Evolutionary conservation across 768 basidiomycete species (phyloP).

Genomic region (Cubamyces sp.): DNA sequence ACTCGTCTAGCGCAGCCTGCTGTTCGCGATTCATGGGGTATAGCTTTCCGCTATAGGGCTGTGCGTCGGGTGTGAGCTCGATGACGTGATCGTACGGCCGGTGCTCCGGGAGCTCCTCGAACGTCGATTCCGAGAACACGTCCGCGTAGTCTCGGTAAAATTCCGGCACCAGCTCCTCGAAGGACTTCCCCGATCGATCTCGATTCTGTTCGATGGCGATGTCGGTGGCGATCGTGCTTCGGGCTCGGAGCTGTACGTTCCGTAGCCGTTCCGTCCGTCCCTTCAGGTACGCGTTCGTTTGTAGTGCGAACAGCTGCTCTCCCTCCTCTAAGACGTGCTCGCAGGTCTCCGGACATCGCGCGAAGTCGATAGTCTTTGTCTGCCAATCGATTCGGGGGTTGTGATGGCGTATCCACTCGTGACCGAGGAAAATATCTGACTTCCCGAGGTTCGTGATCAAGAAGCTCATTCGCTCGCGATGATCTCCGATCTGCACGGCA

Average conservation of each 20-base stretch:
- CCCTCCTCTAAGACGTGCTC: background rate
- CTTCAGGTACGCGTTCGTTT: too few species aligned
- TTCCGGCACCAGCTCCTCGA: too few species aligned
- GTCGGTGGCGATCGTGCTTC: background rate
- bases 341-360: background rate
- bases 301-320: background rate
- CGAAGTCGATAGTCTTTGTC: background rate
- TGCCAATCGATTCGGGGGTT: slow-evolving; percentile 13
- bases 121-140: too few species aligned
- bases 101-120: too few species aligned
- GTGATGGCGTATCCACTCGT: slow-evolving; percentile 10
- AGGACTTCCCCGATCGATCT: background rate
- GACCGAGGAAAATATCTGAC: slow-evolving; percentile 1
- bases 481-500: background rate
- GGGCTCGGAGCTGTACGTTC: too few species aligned
- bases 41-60: too few species aligned
- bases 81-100: too few species aligned
- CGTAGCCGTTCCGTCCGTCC: too few species aligned
- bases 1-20: background rate
- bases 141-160: too few species aligned
- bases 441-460: slow-evolving; percentile 8
- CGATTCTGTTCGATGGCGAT: background rate
- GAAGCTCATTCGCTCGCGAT: background rate
- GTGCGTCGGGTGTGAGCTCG: too few species aligned
- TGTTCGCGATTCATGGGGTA: too few species aligned